Evolutionary conservation across 177 flowering plant genomes (phyloP).

Genomic region (Vitis hybrid): DNA sequence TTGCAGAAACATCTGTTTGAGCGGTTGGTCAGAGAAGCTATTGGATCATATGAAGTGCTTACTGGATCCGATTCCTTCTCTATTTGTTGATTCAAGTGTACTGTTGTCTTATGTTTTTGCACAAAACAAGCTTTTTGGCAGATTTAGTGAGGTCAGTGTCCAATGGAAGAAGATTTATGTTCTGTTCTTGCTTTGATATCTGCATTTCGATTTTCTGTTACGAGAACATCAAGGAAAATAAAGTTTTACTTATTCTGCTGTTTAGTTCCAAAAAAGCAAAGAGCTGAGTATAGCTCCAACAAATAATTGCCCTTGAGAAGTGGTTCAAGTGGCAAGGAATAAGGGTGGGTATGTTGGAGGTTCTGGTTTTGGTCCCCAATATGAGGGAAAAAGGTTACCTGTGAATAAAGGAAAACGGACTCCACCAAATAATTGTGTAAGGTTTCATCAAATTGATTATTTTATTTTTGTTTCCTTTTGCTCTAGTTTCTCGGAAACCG

Average conservation of each 20-base stretch:
- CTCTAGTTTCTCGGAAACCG: not conserved
- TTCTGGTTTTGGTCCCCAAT: too few relatives aligned
- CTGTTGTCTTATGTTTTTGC: conserved; percentile 8
- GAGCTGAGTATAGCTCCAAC: too few relatives aligned
- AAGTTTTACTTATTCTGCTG: not conserved
- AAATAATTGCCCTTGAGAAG: too few relatives aligned
- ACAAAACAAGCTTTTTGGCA: not conserved
- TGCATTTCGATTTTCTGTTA: not conserved
- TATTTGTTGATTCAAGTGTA: conserved; percentile 7
- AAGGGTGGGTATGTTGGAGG: too few relatives aligned
- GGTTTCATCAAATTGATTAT: not conserved
- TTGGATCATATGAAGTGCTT: conserved; percentile 27
- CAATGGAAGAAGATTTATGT: not conserved
- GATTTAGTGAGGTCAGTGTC: conserved; percentile 10
- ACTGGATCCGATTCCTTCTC: conserved; percentile 11
- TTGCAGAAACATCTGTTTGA: conserved; percentile 2
- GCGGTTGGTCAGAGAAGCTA: conserved; percentile 4
- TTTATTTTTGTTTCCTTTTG: not conserved
- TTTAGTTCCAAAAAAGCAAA: too few relatives aligned
- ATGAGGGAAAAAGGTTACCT: too few relatives aligned
- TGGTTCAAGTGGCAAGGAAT: too few relatives aligned
- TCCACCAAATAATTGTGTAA: not conserved
- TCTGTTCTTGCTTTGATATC: not conserved
- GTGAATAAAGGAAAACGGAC: too few relatives aligned
- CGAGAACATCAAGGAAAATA: not conserved